Evolutionary conservation across 2,329 filamentous ascomycete species (phyloP), one percentile per base, ranked within the genome.

Genomic region (Aspergillus brunneoviolaceus): DNA sequence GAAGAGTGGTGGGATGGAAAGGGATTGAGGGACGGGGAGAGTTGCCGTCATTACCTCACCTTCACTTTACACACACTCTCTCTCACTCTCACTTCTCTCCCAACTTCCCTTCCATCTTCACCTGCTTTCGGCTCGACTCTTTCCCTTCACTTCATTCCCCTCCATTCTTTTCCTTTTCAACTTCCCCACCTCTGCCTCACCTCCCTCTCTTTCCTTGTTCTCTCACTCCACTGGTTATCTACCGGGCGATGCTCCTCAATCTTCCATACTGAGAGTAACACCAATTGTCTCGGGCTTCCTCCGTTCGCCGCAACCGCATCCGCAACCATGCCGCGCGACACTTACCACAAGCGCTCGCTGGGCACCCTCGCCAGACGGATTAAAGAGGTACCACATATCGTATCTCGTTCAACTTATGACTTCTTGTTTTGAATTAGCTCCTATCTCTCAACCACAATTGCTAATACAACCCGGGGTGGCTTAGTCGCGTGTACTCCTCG

Each of bases 401-500:
- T 52, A 21, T 61, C 31, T 5, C 4, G 19, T 33, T 5, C 23
- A 6, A 50, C 7, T n/a, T 7, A 10, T 29, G 16, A 11, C 23
- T 2, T n/a, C 14, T 3, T 19, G 12, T 11, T 9, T 11, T 54
- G 19, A 33, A 21, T 12, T 54, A 45, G 52, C 35, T 54, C 5
- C 31, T 25, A 29, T 48, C 29, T n/a, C 2, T 45, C 12, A 7
- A 55, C 14, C 35, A 59, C 57, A 14, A n/a, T 42, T 55, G 29
- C 62, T 67, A 35, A 66, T 60, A 16, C 16, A 23, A 49, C n/a
- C 7, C n/a, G 50, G 16, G 49, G 56, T 51, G 9, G 59, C 65
- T 62, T 78, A 96, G 92, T 86, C 92, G 63, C 90, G 89, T 64
- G 89, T 97, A 56, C 84, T 99, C 60, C 92, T 99, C 82, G 94